Evolutionary conservation across 495 filamentous ascomycete genomes (phyloP).

Genomic region (Apodospora peruviana): DNA sequence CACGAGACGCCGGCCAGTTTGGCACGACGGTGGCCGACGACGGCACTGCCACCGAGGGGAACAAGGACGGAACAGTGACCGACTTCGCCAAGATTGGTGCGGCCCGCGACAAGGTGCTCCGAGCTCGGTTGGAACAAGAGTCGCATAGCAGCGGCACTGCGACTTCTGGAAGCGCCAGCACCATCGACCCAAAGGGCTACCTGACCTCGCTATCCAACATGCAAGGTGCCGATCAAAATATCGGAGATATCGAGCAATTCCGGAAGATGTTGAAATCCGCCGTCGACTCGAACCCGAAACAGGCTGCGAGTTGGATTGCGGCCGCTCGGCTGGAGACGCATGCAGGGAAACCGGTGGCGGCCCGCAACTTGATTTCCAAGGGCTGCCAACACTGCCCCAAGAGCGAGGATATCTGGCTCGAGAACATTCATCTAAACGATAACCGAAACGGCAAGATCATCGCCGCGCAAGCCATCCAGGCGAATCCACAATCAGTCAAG

Average conservation of each 20-base stretch:
- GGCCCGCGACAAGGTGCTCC: conserved; percentile 86
- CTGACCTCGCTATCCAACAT: conserved; percentile 81
- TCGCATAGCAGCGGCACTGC: conserved; percentile 66
- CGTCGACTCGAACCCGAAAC: conserved; percentile 90
- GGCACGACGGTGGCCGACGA: conserved; percentile 82
- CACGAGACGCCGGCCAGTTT: conserved; percentile 71
- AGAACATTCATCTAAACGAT: conserved; percentile 89
- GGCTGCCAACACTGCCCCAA: conserved; percentile 89
- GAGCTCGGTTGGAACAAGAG: conserved; percentile 86
- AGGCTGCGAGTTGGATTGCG: conserved; percentile 95
- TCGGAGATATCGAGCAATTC: conserved; percentile 95
- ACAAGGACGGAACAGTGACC: conserved; percentile 78
- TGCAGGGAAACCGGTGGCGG: conserved; percentile 83
- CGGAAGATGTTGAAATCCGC: conserved; percentile 89
- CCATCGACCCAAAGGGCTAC: conserved; percentile 92
- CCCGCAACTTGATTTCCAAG: conserved; percentile 74
- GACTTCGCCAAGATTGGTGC: conserved; percentile 98
- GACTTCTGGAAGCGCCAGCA: conserved; percentile 75
- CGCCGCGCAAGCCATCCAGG: conserved; percentile 87
- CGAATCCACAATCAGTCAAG: conserved; percentile 79
- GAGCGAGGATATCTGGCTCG: conserved; percentile 92
- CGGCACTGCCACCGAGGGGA: conserved; percentile 50
- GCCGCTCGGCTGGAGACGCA: conserved; percentile 87
- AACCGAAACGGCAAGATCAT: conserved; percentile 91
- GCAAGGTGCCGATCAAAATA: conserved; percentile 73